Percentiles rank a stretch among this genome's conserved stretches.
These are phyloP conservation scores for Violaceomyces palustris DNA, from an alignment of 1,284 basidiomycete species.

Conservation along the genomic window DNA sequence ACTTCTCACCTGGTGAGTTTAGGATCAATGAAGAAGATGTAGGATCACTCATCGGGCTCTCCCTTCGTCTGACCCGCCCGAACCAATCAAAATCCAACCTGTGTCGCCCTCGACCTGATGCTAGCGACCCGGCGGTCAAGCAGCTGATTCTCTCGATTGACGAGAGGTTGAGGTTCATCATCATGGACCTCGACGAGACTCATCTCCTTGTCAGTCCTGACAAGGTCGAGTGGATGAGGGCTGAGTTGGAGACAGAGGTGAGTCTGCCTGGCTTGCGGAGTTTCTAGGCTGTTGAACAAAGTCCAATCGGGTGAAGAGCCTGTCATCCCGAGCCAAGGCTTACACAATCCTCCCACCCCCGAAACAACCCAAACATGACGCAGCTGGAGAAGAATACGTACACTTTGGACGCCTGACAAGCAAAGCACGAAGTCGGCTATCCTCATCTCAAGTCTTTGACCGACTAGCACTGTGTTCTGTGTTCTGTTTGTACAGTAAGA, in stretches of 20 bases:
- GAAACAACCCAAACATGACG: background rate
- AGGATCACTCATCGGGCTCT: no score
- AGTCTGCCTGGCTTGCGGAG: constrained; percentile 29
- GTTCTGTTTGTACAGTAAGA: no score
- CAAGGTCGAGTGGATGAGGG: constrained; percentile 67
- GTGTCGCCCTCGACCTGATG: background rate
- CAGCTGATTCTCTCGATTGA: constrained; percentile 79
- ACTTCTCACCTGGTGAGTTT: constrained; percentile 66
- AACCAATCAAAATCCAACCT: background rate
- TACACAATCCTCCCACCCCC: background rate
- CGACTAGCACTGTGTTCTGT: no score
- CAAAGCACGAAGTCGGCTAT: no score
- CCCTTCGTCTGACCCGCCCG: constrained; percentile 1
- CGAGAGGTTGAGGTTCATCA: constrained; percentile 66
- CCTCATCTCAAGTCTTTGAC: no score
- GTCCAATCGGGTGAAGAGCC: background rate
- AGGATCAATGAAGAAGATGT: no score
- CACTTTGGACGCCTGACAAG: constrained; percentile 33
- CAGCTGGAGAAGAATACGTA: constrained; percentile 49
- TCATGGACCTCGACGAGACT: constrained; percentile 78
- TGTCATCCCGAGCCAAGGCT: background rate
- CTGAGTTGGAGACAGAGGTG: constrained; percentile 72
- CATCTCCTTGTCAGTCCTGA: constrained; percentile 78
- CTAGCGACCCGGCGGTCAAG: constrained; percentile 80
- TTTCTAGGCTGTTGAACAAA: background rate